Evolutionary conservation across 768 basidiomycete genomes (phyloP).

Genomic region (Kwoniella sp.): DNA sequence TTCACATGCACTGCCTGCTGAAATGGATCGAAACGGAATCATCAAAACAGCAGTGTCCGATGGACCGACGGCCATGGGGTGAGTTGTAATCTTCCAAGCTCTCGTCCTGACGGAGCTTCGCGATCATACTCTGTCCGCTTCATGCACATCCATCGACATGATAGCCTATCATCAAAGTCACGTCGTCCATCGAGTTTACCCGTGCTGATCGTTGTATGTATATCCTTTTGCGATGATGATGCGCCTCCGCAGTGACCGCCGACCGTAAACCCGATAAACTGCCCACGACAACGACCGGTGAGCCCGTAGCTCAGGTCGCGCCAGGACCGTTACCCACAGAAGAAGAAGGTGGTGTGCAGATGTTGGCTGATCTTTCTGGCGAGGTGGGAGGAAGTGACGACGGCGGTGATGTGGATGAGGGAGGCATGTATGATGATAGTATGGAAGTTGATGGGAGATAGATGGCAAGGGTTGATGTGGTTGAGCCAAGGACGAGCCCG

Average conservation of each 20-base stretch:
- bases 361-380: constrained; percentile 21
- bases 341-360: constrained; percentile 16
- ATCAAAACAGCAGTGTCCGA: constrained; percentile 96
- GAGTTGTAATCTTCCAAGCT: constrained; percentile 23
- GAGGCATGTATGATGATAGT: constrained; percentile 4
- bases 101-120: neutral
- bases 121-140: neutral
- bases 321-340: constrained; percentile 41
- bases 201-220: too few relatives aligned
- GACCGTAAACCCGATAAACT: constrained; percentile 46
- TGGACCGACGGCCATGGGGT: constrained; percentile 96
- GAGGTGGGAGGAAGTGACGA: constrained; percentile 19
- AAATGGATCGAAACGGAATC: constrained; percentile 91
- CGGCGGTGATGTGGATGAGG: constrained; percentile 13
- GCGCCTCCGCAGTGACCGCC: constrained; percentile 41
- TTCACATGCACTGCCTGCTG: constrained; percentile 97
- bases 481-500: too few relatives aligned
- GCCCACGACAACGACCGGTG: constrained; percentile 41
- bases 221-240: constrained; percentile 3
- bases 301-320: constrained; percentile 39
- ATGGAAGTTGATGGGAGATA: constrained; percentile 27
- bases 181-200: neutral
- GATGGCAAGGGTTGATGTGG: too few relatives aligned
- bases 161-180: too few relatives aligned
- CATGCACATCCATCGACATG: neutral